Conservation (phyloP, 2,329 filamentous ascomycete species). For the Colletotrichum acutatum region DNA sequence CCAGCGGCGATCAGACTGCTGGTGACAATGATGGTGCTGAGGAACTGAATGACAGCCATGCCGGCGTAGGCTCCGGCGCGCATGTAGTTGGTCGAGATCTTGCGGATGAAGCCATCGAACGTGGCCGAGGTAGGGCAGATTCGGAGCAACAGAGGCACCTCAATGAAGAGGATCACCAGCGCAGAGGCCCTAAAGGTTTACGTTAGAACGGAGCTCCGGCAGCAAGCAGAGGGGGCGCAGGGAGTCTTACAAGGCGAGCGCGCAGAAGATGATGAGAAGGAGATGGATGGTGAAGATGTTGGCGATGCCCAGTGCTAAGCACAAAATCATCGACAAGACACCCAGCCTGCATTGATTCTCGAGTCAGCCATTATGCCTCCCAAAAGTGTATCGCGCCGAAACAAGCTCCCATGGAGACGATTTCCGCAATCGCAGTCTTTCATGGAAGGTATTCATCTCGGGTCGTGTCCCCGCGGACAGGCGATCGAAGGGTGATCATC, state of each 20-base stretch:
- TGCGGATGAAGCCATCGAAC: conserved; percentile 91
- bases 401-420: neutral
- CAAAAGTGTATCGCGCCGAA: neutral
- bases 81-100: conserved; percentile 96
- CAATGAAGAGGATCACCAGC: conserved; percentile 83
- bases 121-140: conserved; percentile 94
- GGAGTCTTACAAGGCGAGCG: conserved; percentile 63
- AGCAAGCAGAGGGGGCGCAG: neutral
- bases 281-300: conserved; percentile 70
- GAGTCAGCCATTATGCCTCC: conserved; percentile 35
- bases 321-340: conserved; percentile 77
- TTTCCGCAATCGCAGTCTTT: neutral
- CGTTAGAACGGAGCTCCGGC: neutral
- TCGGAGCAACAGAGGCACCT: conserved; percentile 93
- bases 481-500: neutral
- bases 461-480: neutral
- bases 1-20: conserved; percentile 88
- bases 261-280: conserved; percentile 62
- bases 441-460: neutral
- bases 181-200: conserved; percentile 68
- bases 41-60: conserved; percentile 87
- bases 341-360: conserved; percentile 65
- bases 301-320: conserved; percentile 75
- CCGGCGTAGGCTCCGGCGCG: conserved; percentile 85
- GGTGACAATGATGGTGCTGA: conserved; percentile 73